Conservation (phyloP, 805 yeast genomes). For the Sporopachydermia lactativora region DNA sequence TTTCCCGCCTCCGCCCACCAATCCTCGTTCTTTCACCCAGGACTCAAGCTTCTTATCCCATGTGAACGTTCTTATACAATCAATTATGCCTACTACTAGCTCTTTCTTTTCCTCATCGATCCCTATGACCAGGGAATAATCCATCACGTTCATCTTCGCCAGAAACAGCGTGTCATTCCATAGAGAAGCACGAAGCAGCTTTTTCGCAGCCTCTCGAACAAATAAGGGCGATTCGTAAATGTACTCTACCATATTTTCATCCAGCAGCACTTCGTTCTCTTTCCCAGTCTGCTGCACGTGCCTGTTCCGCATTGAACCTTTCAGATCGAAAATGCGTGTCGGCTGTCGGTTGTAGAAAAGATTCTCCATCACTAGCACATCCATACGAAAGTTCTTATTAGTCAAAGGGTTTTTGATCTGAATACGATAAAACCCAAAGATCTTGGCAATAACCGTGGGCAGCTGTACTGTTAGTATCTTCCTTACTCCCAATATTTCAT, state of each 20-base stretch:
- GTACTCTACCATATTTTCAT: slow-evolving; percentile 97
- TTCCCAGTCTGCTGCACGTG: slow-evolving; percentile 94
- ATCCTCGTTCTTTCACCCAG: slow-evolving; percentile 94
- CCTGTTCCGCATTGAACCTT: slow-evolving; percentile 95
- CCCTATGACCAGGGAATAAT: slow-evolving; percentile 89
- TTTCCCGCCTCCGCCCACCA: slow-evolving; percentile 77
- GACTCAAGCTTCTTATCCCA: slow-evolving; percentile 98
- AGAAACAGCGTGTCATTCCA: slow-evolving; percentile 92
- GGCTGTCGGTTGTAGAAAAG: slow-evolving; percentile 74
- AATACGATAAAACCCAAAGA: slow-evolving; percentile 91
- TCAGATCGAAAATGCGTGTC: slow-evolving; percentile 81
- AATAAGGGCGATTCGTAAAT: slow-evolving; percentile 93
- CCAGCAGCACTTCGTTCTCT: slow-evolving; percentile 86
- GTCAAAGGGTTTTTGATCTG: slow-evolving; percentile 69
- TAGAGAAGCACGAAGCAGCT: slow-evolving; percentile 69
- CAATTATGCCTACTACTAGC: slow-evolving; percentile 85
- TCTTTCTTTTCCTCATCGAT: slow-evolving; percentile 50
- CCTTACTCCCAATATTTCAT: neutral
- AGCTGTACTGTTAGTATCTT: slow-evolving; percentile 21
- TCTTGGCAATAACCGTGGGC: slow-evolving; percentile 88
- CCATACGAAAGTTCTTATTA: slow-evolving; percentile 71
- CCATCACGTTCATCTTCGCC: slow-evolving; percentile 98
- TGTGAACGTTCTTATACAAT: slow-evolving; percentile 89
- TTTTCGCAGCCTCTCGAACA: slow-evolving; percentile 84
- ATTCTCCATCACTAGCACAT: slow-evolving; percentile 91